Percentiles rank a stretch among this genome's conserved stretches.
Conservation (phyloP, 1,284 basidiomycete genomes). For the Tausonia pullulans region DNA sequence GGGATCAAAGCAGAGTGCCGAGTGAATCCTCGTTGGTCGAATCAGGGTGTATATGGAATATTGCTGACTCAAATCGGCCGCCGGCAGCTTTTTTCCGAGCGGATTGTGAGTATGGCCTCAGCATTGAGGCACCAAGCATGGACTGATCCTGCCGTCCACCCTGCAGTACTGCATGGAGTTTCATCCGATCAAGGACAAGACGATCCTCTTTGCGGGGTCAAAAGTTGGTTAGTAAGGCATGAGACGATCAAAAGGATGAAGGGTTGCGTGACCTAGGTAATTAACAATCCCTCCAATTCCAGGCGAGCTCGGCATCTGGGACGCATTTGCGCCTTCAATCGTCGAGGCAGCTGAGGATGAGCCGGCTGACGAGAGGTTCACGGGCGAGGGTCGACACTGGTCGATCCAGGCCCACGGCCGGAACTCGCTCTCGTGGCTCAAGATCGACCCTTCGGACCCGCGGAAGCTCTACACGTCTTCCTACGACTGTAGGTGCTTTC, state of each 20-base stretch:
- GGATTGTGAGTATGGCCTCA: too few relatives aligned
- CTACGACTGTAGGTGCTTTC: conserved; percentile 35
- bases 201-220: conserved; percentile 35
- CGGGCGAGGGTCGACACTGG: conserved; percentile 32
- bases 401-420: conserved; percentile 33
- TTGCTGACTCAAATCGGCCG: too few relatives aligned
- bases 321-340: conserved; percentile 23
- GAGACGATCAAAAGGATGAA: conserved; percentile 13
- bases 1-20: not conserved
- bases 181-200: conserved; percentile 35
- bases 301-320: conserved; percentile 26
- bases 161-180: conserved; percentile 38
- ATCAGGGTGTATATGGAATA: too few relatives aligned
- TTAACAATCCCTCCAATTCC: not conserved
- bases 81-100: too few relatives aligned
- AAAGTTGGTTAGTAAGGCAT: conserved; percentile 27
- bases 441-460: conserved; percentile 32
- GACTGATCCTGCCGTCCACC: conserved; percentile 28
- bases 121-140: conserved; percentile 21
- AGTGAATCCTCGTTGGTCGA: not conserved
- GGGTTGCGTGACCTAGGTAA: not conserved
- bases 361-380: conserved; percentile 18
- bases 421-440: conserved; percentile 33
- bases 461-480: conserved; percentile 36
- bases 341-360: conserved; percentile 23